Evolutionary conservation across 768 basidiomycete species (phyloP).

Genomic region (Rhizopogon sp.): DNA sequence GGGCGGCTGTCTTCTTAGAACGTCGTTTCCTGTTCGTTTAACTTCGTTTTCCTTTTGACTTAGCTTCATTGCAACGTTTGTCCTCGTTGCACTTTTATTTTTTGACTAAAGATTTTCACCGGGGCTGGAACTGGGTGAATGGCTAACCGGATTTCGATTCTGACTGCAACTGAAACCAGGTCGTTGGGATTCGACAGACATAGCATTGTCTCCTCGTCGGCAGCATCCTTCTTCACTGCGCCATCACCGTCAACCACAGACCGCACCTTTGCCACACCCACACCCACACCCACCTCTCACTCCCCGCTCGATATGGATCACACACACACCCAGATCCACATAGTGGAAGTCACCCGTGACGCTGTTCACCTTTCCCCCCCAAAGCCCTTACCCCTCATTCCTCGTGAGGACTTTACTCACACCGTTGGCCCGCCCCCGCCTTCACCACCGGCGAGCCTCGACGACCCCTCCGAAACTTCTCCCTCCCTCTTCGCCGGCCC

Average conservation of each 20-base stretch:
- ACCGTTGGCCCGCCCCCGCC: constrained; percentile 53
- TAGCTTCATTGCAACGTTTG: no score
- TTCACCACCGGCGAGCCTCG: constrained; percentile 43
- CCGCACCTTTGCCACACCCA: constrained; percentile 28
- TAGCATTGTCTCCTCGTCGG: constrained; percentile 21
- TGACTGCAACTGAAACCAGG: constrained; percentile 10
- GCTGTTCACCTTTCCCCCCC: constrained; percentile 34
- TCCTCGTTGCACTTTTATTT: no score
- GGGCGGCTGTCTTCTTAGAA: no score
- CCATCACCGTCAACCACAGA: constrained; percentile 21
- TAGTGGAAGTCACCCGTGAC: constrained; percentile 51
- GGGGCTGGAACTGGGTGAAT: constrained; percentile 6
- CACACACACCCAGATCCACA: constrained; percentile 41
- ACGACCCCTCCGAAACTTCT: constrained; percentile 17
- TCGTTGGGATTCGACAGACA: constrained; percentile 15
- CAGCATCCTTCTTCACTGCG: constrained; percentile 22
- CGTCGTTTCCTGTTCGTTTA: no score
- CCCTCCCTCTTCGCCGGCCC: constrained; percentile 25
- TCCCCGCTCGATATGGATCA: constrained; percentile 20
- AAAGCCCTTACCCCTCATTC: constrained; percentile 30
- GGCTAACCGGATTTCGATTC: constrained; percentile 8
- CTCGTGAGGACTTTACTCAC: constrained; percentile 9
- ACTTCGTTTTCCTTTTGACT: no score
- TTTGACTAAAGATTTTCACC: constrained; percentile 1
- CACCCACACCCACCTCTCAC: constrained; percentile 25